Evolutionary conservation across 352 stramenopile species (phyloP).

Genomic region (Phytophthora aleatoria): DNA sequence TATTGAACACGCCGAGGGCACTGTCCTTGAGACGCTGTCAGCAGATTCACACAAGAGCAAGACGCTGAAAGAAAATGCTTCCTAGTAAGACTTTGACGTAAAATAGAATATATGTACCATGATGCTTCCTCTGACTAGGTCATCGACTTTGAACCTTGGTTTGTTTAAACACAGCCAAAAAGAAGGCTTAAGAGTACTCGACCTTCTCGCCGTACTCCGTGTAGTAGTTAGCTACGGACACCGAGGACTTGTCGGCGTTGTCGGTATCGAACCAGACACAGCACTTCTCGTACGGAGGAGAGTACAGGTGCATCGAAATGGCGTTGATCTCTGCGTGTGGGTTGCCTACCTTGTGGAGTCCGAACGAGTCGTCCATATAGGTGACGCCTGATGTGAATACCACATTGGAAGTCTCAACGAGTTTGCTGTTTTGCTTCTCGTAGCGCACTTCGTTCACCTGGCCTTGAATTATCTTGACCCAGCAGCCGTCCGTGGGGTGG

Average conservation of each 20-base stretch:
- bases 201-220: conserved; percentile 75
- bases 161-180: conserved; percentile 2
- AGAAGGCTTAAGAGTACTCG: conserved; percentile 29
- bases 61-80: conserved; percentile 6
- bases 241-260: conserved; percentile 60
- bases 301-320: conserved; percentile 94
- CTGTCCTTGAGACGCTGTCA: conserved; percentile 39
- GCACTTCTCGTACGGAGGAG: conserved; percentile 92
- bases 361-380: conserved; percentile 92
- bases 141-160: background rate
- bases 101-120: conserved; percentile 26
- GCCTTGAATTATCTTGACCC: conserved; percentile 89
- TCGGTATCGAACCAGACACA: conserved; percentile 84
- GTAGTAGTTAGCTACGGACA: conserved; percentile 83
- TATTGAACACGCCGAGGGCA: conserved; percentile 36
- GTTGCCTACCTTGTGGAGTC: conserved; percentile 93
- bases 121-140: background rate
- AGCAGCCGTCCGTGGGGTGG: conserved; percentile 93
- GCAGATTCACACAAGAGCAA: conserved; percentile 32
- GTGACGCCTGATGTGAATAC: conserved; percentile 71
- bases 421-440: conserved; percentile 38
- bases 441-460: conserved; percentile 92
- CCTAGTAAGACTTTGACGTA: conserved; percentile 4
- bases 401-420: conserved; percentile 68
- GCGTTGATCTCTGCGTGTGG: conserved; percentile 65